A percentile compares a stretch with the other conserved stretches of the same genome.
Evolutionary conservation across 1,284 basidiomycete genomes (phyloP).

Genomic region (Kalmanozyma brasiliensis): DNA sequence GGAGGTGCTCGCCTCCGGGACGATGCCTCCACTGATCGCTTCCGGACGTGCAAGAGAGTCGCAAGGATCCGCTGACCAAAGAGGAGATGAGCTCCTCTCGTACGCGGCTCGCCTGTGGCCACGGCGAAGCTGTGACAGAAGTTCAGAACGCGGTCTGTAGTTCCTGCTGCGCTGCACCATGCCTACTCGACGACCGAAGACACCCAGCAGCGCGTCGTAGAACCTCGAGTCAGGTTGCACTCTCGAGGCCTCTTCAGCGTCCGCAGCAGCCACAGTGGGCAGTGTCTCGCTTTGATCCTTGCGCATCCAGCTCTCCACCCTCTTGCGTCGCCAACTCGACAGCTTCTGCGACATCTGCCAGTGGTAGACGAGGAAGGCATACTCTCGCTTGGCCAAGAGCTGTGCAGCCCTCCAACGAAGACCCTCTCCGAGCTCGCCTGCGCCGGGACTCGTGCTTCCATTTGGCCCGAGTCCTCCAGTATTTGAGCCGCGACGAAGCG

Average conservation of each 20-base stretch:
- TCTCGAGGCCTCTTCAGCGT: background rate
- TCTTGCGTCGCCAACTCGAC: constrained; percentile 14
- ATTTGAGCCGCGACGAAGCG: constrained; percentile 13
- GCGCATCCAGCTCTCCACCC: constrained; percentile 13
- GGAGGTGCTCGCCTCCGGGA: background rate
- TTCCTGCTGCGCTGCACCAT: constrained; percentile 28
- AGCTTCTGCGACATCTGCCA: constrained; percentile 19
- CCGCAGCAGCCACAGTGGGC: background rate
- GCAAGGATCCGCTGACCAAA: no score
- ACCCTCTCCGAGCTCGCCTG: constrained; percentile 21
- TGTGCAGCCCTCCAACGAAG: constrained; percentile 32
- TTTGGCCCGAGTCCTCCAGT: background rate
- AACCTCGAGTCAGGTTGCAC: constrained; percentile 30
- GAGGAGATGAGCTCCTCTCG: no score
- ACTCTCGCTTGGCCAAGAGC: constrained; percentile 28
- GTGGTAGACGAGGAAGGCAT: constrained; percentile 29
- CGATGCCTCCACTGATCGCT: background rate
- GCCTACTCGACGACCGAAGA: constrained; percentile 35
- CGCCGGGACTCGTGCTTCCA: background rate
- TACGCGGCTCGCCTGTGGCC: constrained; percentile 9
- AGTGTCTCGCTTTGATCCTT: background rate
- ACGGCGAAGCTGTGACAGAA: constrained; percentile 20
- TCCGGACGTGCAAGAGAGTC: no score
- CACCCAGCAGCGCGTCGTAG: constrained; percentile 33
- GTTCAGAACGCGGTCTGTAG: constrained; percentile 20